Evolutionary conservation across 2,329 filamentous ascomycete species (phyloP).

Genomic region (Phaeosphaeriaceae sp.): DNA sequence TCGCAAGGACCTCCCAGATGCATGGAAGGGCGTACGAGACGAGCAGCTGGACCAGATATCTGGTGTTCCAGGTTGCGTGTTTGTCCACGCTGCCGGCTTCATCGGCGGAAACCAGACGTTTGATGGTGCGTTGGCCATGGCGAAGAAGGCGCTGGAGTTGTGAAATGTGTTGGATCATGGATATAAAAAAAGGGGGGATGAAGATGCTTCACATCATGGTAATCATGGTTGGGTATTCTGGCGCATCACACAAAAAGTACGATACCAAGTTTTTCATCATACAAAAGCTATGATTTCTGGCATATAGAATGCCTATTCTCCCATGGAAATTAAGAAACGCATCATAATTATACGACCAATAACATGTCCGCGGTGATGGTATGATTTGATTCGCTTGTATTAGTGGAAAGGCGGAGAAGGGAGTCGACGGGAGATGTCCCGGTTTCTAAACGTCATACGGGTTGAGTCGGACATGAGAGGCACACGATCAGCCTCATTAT

Average conservation of each 20-base stretch:
- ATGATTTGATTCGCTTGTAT: background rate
- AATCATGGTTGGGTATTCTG: slow-evolving; percentile 39
- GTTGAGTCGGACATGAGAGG: slow-evolving; percentile 18
- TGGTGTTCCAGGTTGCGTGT: slow-evolving; percentile 77
- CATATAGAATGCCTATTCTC: slow-evolving; percentile 19
- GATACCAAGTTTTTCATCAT: no score
- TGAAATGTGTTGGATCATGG: slow-evolving; percentile 13
- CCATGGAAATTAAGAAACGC: slow-evolving; percentile 6
- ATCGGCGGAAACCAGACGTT: slow-evolving; percentile 95
- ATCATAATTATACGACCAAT: background rate
- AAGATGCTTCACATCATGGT: slow-evolving; percentile 20
- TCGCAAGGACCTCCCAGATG: slow-evolving; percentile 86
- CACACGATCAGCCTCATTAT: slow-evolving; percentile 13
- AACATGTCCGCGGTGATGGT: background rate
- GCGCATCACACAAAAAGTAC: slow-evolving; percentile 32
- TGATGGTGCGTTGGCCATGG: slow-evolving; percentile 87
- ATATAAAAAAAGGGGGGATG: background rate
- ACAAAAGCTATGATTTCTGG: slow-evolving; percentile 35
- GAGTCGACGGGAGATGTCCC: no score
- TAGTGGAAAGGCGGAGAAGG: slow-evolving; percentile 3
- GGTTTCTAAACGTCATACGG: slow-evolving; percentile 27
- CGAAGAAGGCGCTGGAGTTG: slow-evolving; percentile 70
- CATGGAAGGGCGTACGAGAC: slow-evolving; percentile 91
- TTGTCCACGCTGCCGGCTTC: slow-evolving; percentile 93
- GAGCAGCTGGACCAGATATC: slow-evolving; percentile 77